Conservation (phyloP, 768 basidiomycete genomes). For the Trichaptum fuscoviolaceum region DNA sequence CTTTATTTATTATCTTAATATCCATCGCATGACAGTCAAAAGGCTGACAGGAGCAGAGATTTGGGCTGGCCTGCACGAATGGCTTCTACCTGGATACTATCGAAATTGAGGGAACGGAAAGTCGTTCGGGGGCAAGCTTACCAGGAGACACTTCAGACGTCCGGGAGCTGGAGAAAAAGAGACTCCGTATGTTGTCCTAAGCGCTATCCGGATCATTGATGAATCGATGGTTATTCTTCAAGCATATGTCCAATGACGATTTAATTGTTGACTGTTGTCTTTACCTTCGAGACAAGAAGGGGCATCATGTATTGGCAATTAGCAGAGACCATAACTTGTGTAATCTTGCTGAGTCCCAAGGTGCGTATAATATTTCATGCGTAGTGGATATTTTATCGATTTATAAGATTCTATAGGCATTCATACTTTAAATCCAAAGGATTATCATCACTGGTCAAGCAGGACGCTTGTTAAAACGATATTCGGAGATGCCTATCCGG, state of each 20-base stretch:
- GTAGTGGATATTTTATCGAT: neutral
- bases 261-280: conserved; percentile 73
- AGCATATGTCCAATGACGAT: conserved; percentile 47
- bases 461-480: conserved; percentile 11
- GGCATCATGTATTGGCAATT: conserved; percentile 51
- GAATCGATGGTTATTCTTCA: conserved; percentile 8
- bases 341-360: conserved; percentile 42
- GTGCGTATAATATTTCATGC: conserved; percentile 25
- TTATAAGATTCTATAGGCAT: conserved; percentile 4
- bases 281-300: conserved; percentile 42
- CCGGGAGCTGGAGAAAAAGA: conserved; percentile 55
- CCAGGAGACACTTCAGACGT: conserved; percentile 52
- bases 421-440: conserved; percentile 9
- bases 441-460: conserved; percentile 10
- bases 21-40: conserved; percentile 26
- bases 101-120: conserved; percentile 51
- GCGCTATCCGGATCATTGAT: neutral
- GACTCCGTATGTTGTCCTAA: conserved; percentile 24
- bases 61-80: conserved; percentile 62
- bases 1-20: conserved; percentile 6
- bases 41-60: conserved; percentile 27
- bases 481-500: conserved; percentile 15
- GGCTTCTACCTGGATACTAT: conserved; percentile 64
- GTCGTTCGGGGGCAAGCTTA: conserved; percentile 57
- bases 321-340: conserved; percentile 67